Conservation (phyloP, 169 alveolate genomes). For the Babesia caballi region DNA sequence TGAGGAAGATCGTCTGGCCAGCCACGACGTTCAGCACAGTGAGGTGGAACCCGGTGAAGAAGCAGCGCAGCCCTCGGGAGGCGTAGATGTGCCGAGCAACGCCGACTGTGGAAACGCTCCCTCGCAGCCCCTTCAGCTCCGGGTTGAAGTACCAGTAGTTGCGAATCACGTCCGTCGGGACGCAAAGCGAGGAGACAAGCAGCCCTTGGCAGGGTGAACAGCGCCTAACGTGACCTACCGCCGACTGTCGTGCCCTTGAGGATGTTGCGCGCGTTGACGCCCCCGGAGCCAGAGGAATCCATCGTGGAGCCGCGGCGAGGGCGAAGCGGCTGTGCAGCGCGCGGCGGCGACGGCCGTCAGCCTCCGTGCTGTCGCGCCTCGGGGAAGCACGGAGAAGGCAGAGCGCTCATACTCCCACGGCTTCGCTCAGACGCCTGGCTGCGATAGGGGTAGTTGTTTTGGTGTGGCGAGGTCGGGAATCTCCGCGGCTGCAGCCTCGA, state of each 20-base stretch:
- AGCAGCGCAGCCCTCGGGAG: constrained; percentile 28
- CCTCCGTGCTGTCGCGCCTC: constrained; percentile 10
- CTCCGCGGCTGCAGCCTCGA: too few species aligned
- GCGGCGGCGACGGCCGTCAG: not conserved
- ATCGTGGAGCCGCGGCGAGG: not conserved
- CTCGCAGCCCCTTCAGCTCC: constrained; percentile 11
- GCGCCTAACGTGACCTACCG: constrained; percentile 10
- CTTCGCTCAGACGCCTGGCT: not conserved
- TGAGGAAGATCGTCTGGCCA: constrained; percentile 55
- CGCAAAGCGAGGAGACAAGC: constrained; percentile 22
- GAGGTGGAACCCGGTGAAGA: constrained; percentile 51
- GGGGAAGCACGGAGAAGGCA: not conserved
- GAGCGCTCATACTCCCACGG: not conserved
- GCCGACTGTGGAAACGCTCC: constrained; percentile 10
- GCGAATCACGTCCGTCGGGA: constrained; percentile 59
- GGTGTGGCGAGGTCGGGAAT: too few species aligned
- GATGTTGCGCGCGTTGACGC: constrained; percentile 23
- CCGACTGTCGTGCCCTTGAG: constrained; percentile 44
- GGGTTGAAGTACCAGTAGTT: constrained; percentile 67
- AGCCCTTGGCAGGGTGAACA: constrained; percentile 14
- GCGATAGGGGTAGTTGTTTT: too few species aligned
- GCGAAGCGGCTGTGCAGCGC: not conserved
- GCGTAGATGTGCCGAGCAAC: constrained; percentile 52
- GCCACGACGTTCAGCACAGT: constrained; percentile 21
- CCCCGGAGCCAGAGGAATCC: constrained; percentile 11